Evolutionary conservation across 2,329 filamentous ascomycete species (phyloP).

Genomic region (Fusarium sp.): DNA sequence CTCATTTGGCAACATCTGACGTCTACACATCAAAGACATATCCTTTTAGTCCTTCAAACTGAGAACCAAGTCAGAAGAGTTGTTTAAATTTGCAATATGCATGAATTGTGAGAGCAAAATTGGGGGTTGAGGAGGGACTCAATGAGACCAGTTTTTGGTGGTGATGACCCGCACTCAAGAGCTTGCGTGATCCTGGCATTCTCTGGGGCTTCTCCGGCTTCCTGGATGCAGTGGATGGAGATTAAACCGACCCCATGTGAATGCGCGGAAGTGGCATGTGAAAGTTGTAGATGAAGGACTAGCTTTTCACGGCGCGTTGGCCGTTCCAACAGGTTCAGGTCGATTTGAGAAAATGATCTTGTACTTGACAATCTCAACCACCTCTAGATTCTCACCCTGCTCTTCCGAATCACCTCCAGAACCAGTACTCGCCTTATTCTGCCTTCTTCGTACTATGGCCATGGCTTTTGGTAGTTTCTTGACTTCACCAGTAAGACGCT

Average conservation of each 20-base stretch:
- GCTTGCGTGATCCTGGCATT: neutral
- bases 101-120: neutral
- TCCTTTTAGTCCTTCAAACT: too few relatives aligned
- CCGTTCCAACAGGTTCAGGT: slow-evolving; percentile 81
- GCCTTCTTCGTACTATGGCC: slow-evolving; percentile 75
- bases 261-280: neutral
- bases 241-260: neutral
- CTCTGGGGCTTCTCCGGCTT: neutral
- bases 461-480: slow-evolving; percentile 84
- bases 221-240: too few relatives aligned
- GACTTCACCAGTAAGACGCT: slow-evolving; percentile 87
- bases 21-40: too few relatives aligned
- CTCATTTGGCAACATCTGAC: too few relatives aligned
- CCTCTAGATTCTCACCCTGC: slow-evolving; percentile 69
- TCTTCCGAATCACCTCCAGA: slow-evolving; percentile 52
- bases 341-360: slow-evolving; percentile 86
- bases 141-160: neutral
- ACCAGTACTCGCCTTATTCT: slow-evolving; percentile 54
- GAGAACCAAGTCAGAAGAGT: neutral
- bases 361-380: slow-evolving; percentile 86
- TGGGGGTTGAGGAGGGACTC: neutral
- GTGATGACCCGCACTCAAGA: neutral
- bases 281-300: neutral
- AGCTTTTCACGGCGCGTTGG: slow-evolving; percentile 42
- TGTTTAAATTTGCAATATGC: neutral